Conservation (phyloP, 2,329 filamentous ascomycete species). For the Diaporthe sp. region DNA sequence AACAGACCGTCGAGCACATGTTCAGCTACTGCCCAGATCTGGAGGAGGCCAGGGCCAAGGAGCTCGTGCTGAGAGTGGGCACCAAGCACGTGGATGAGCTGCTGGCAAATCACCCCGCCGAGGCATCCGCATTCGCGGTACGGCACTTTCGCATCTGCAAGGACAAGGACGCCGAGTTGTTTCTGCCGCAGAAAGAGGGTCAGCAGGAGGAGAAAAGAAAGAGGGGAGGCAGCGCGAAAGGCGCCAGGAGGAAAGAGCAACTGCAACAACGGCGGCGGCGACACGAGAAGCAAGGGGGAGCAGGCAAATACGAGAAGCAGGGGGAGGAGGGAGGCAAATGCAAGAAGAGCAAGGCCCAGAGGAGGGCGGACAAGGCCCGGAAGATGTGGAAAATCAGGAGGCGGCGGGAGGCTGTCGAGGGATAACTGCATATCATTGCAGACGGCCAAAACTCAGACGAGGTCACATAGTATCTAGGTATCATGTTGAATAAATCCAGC, state of each 20-base stretch:
- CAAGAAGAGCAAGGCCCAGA: neutral
- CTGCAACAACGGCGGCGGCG: neutral
- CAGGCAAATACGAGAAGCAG: neutral
- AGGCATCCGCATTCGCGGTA: neutral
- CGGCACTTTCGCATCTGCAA: neutral
- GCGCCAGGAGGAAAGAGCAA: neutral
- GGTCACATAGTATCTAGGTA: neutral
- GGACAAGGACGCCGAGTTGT: neutral
- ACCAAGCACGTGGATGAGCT: neutral
- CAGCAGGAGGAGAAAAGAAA: neutral
- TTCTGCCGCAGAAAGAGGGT: neutral
- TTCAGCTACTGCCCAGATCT: slow-evolving; percentile 13
- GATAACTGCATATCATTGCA: neutral
- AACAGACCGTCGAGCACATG: slow-evolving; percentile 1
- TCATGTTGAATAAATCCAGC: neutral
- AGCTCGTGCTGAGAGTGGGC: neutral
- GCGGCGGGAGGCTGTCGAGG: neutral
- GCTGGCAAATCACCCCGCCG: neutral
- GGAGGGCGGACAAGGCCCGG: too few relatives aligned
- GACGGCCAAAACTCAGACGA: neutral
- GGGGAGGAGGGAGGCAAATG: neutral
- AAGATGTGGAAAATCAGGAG: neutral
- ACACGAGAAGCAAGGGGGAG: neutral
- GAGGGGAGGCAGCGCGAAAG: neutral
- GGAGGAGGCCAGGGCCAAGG: neutral